Conservation (phyloP, 768 basidiomycete genomes). For the Agaricus subrufescens region DNA sequence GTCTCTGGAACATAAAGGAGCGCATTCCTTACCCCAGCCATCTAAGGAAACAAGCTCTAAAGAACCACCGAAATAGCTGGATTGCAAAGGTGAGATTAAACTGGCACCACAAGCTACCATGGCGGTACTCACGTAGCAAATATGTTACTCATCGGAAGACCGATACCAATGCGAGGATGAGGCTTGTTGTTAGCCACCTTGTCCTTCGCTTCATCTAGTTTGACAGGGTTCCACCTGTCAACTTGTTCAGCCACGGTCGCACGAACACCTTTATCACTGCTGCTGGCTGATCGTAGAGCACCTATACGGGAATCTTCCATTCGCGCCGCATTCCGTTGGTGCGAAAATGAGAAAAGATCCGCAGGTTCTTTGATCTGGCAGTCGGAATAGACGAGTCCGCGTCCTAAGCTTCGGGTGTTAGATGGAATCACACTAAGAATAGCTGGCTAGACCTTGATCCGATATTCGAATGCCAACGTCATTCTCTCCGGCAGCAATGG, state of each 20-base stretch:
- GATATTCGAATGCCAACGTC: constrained; percentile 82
- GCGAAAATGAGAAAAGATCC: constrained; percentile 88
- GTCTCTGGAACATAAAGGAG: not conserved
- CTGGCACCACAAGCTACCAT: not conserved
- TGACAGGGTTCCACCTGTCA: constrained; percentile 35
- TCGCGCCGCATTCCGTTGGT: constrained; percentile 69
- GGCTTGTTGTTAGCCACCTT: constrained; percentile 40
- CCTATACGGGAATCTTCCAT: constrained; percentile 64
- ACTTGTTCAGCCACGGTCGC: constrained; percentile 84
- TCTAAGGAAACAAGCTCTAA: constrained; percentile 76
- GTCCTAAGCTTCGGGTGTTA: constrained; percentile 42
- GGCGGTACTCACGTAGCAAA: constrained; percentile 59
- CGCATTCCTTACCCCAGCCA: constrained; percentile 65
- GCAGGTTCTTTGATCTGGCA: constrained; percentile 53
- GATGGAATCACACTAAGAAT: not conserved
- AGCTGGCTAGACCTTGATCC: constrained; percentile 64
- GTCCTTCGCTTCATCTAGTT: constrained; percentile 31
- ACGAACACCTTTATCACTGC: constrained; percentile 56
- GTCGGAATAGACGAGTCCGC: constrained; percentile 55
- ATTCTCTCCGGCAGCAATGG: constrained; percentile 69
- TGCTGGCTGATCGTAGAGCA: constrained; percentile 59
- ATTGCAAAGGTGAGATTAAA: not conserved
- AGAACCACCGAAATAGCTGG: constrained; percentile 79
- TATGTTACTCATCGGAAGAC: constrained; percentile 86
- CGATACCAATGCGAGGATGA: constrained; percentile 73